phyloP scores from a whole-genome alignment of 306 rosid genomes.

The Corylus americana region DNA sequence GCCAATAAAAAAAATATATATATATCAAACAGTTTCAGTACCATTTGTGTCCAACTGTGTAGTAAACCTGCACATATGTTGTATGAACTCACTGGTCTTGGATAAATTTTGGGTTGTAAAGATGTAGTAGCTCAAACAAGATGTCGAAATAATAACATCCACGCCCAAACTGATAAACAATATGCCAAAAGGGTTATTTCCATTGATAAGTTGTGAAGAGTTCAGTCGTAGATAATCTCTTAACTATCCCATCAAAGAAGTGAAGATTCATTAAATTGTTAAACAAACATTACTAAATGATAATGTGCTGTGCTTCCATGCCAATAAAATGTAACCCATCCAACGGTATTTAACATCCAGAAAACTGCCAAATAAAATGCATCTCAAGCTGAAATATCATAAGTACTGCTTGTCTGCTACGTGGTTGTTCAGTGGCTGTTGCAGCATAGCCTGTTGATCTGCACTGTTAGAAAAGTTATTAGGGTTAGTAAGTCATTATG shows the following conservation, averaged over 20 bases:
- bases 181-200: background rate
- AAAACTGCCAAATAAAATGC: background rate
- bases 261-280: background rate
- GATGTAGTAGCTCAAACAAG: background rate
- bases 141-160: background rate
- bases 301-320: background rate
- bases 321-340: background rate
- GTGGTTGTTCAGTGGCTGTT: background rate
- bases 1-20: background rate
- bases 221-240: slow-evolving; percentile 9
- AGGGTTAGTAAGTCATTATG: no score
- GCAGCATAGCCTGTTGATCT: background rate
- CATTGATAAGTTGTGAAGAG: slow-evolving; percentile 1
- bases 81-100: background rate
- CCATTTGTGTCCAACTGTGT: background rate
- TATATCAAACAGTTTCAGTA: background rate
- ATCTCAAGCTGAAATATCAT: background rate
- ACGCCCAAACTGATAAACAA: background rate
- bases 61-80: background rate
- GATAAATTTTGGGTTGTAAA: background rate
- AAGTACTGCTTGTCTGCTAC: background rate
- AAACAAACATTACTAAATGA: background rate
- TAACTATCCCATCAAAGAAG: slow-evolving; percentile 3
- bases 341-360: background rate
- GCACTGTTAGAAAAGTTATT: no score